These are phyloP conservation scores for Gnomoniopsis sp. DNA, from an alignment of 2,329 filamentous ascomycete genomes.

Conservation along the genomic window DNA sequence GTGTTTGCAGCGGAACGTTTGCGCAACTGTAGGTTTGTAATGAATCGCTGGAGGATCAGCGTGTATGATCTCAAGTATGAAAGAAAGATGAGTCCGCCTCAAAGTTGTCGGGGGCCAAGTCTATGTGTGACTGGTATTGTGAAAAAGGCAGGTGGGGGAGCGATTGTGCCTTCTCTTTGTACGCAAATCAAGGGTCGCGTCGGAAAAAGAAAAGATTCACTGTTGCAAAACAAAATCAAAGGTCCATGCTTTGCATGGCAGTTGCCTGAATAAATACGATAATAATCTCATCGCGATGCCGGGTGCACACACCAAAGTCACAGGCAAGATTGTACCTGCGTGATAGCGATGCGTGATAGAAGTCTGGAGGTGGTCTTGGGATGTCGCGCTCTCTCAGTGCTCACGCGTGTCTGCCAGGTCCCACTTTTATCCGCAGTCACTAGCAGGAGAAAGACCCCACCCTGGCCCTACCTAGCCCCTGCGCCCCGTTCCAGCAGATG, in stretches of 20 bases:
- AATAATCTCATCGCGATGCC: not conserved
- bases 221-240: not conserved
- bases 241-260: not conserved
- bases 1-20: not conserved
- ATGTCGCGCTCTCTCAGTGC: slow-evolving; percentile 17
- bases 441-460: slow-evolving; percentile 1
- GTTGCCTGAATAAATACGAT: slow-evolving; percentile 4
- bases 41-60: not conserved
- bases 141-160: slow-evolving; percentile 2
- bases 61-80: not conserved
- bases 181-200: too few relatives aligned
- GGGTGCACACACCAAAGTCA: slow-evolving; percentile 7
- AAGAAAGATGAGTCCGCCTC: not conserved
- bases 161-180: slow-evolving; percentile 9
- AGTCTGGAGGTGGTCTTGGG: slow-evolving; percentile 3
- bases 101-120: too few relatives aligned
- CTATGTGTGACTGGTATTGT: not conserved
- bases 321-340: slow-evolving; percentile 7
- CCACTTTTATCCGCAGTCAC: not conserved
- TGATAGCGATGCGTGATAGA: slow-evolving; percentile 16
- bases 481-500: not conserved
- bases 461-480: not conserved
- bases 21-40: not conserved
- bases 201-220: not conserved
- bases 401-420: slow-evolving; percentile 12